Base-by-base conservation (phyloP, 192 early-diverging fungal genomes). In the Coemansia sp. region DNA sequence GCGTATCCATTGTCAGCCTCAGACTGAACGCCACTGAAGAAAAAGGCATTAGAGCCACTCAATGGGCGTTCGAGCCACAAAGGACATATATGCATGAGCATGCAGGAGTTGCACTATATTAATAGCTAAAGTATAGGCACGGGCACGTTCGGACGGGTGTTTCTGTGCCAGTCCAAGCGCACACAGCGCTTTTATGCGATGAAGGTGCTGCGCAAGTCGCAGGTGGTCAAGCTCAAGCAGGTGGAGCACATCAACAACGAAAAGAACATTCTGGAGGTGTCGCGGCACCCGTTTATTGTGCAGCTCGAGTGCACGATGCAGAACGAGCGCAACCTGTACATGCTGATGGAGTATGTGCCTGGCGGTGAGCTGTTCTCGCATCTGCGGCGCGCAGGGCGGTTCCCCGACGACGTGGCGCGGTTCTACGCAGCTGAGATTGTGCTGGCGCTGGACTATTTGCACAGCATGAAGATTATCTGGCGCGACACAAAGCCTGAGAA, bases 281-380 rank as follows among this genome's bases (percentile, higher is more conserved):
- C 92, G 42, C 82, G 83, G 49, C 86, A 86, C 66, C 91, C 91
- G n/a, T 93, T 93, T 67, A 90, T 93, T 62, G 91, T 93, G 64
- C 87, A 89, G 69, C 84, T 93, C 83, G 88, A 74, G 60, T 95
- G 93, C 69, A 98, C 96, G 31, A 96, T 98, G 72, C 94, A 98
- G 71, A 93, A 98, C 75, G 93, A 94, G 55, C 69, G 78, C 46
- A 94, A 93, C 72, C 82, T 98, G 54, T 98, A 94, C 71, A 96
- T 98, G 92, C 83, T 98, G 47, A 82, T 93, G 59, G 96, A 98
- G 82, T 98, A 97, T 70, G 94, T 98, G 19, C 88, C 92, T 34
- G 94, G 94, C 53, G 95, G 96, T 47, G 96, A 98, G 75, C 87
- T 98, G 38, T 98, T 98, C 65, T 94, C 94, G 49, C 96, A 98